Conservation (phyloP, 768 basidiomycete species). For the Xanthoconium purpureum region DNA sequence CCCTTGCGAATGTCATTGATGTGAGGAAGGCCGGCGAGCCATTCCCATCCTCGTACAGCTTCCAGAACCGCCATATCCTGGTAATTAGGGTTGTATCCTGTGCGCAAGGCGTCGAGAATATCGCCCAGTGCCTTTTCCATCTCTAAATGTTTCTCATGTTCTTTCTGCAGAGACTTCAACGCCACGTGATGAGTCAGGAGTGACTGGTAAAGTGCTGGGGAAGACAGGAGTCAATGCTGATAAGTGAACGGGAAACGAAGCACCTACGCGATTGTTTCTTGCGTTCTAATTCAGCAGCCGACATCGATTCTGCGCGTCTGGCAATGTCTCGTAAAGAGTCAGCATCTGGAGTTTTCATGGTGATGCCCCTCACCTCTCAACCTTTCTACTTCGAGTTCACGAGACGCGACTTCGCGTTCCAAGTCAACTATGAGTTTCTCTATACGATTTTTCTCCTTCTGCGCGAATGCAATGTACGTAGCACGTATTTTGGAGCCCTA, state of each 20-base stretch:
- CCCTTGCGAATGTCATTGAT: conserved; percentile 65
- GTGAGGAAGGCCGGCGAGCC: conserved; percentile 63
- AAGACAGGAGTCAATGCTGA: neutral
- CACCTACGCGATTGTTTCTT: conserved; percentile 83
- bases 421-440: conserved; percentile 58
- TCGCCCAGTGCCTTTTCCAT: conserved; percentile 75
- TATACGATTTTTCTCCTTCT: conserved; percentile 84
- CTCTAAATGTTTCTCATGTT: conserved; percentile 68
- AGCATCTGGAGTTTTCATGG: neutral
- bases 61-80: conserved; percentile 99
- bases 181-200: conserved; percentile 71
- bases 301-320: conserved; percentile 72
- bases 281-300: conserved; percentile 75
- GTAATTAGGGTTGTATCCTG: conserved; percentile 96
- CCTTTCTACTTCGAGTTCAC: conserved; percentile 70
- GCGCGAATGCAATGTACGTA: conserved; percentile 82
- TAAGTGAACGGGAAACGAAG: neutral
- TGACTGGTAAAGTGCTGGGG: conserved; percentile 71
- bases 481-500: conserved; percentile 91
- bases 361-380: conserved; percentile 54
- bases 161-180: conserved; percentile 71
- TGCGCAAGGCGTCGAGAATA: conserved; percentile 78
- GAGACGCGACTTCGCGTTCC: conserved; percentile 54
- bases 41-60: conserved; percentile 93
- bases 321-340: conserved; percentile 57